Base-by-base conservation (phyloP, 2,329 filamentous ascomycete species). In the Fusarium graminum region DNA sequence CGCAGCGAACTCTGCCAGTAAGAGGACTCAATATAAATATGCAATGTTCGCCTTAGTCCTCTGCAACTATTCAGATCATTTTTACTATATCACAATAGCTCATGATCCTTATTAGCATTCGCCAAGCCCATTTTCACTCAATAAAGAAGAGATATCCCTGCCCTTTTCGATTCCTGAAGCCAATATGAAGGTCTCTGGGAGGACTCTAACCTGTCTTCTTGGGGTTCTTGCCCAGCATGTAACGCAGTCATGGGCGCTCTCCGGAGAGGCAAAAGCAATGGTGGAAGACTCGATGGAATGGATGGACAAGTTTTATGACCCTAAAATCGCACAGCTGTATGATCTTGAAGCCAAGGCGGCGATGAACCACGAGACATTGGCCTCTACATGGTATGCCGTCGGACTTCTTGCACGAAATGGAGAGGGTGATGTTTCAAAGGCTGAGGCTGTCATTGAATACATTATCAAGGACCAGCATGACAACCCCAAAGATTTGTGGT, bases 301-400 rank as follows among this genome's bases (percentile, higher is more conserved):
- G 63, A 62, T 67, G 63, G 59, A 63, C 30, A 63, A 7, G 6
- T 63, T 52, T 29, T 63, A 63, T 19, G 60, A 64, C 16, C 69
- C 83, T 0, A 58, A 57, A 16, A 41, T 63, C 10, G 19, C 44
- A 38, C 59, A 63, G 7, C 30, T 63, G 6, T 58, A 63, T 19
- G 59, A 63, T 26, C 59, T 63, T 3, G 19, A 63, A 10, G 50
- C 59, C 0, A 52, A 52, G 1, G 52, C 51, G 1, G 60, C 60
- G 6, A 51, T 63, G 59, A 57, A 58, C 34, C 60, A 63, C 11
- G 59, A 63, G 14, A 63, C 60, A 11, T 7, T 50, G 2, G 52
- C 51, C 7, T 63, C 60, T 29, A 46, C 60, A 4, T 63, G 60
- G 60, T 63, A 63, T 12, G 60, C 59, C 2, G 51, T 63, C 1